Conservation (phyloP, 2,329 filamentous ascomycete genomes). For the Amesomyces nigricolor region DNA sequence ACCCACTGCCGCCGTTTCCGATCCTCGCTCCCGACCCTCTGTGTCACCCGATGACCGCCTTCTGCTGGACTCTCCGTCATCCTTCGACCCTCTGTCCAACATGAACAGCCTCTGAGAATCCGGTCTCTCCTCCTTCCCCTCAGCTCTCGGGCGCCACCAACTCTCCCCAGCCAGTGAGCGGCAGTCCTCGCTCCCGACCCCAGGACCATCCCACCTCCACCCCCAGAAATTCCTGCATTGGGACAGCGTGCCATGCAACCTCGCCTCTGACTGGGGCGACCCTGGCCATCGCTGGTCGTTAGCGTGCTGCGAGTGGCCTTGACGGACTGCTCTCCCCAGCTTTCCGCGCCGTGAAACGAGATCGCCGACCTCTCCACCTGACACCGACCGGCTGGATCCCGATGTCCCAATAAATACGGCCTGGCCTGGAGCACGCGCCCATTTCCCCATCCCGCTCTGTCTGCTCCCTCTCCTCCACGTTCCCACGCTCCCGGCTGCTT, state of each 20-base stretch:
- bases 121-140: background rate
- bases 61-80: too few species aligned
- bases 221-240: slow-evolving; percentile 10
- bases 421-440: slow-evolving; percentile 11
- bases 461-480: slow-evolving; percentile 10
- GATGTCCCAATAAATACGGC: slow-evolving; percentile 21
- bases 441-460: slow-evolving; percentile 15
- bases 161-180: slow-evolving; percentile 7
- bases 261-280: slow-evolving; percentile 7
- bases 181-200: background rate
- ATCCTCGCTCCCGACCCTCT: too few species aligned
- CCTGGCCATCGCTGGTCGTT: background rate
- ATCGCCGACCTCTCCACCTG: slow-evolving; percentile 25
- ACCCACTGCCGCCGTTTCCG: too few species aligned
- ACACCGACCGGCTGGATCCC: slow-evolving; percentile 25
- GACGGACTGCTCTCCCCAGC: slow-evolving; percentile 5
- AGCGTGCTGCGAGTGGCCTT: slow-evolving; percentile 5
- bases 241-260: slow-evolving; percentile 12
- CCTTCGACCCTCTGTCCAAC: too few species aligned
- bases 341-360: slow-evolving; percentile 16
- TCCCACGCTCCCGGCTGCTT: slow-evolving; percentile 16
- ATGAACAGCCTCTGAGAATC: too few species aligned
- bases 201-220: slow-evolving; percentile 3
- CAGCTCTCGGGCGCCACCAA: slow-evolving; percentile 11
- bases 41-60: too few species aligned